A percentile compares a stretch with the other conserved stretches of the same genome.
Conservation (phyloP, 73 alveolate species). For the Strombidium stylifer region DNA sequence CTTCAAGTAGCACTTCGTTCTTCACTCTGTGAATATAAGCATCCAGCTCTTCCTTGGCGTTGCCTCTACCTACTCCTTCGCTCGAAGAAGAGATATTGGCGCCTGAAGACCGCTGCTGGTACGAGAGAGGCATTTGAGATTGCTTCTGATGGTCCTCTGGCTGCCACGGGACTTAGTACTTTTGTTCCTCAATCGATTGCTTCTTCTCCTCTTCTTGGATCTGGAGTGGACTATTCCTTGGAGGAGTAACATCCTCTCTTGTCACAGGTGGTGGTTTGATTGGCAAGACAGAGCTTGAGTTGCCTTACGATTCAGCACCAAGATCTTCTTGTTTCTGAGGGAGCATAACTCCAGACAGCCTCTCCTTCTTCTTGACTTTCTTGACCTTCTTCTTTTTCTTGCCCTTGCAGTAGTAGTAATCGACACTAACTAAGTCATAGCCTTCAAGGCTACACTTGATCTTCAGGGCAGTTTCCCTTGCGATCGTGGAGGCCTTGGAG, state of each 20-base stretch:
- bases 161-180: no score
- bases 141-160: no score
- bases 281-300: not conserved
- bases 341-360: not conserved
- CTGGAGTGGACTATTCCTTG: not conserved
- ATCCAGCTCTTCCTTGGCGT: no score
- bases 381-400: conserved; percentile 56
- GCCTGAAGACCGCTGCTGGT: no score
- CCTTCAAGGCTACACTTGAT: not conserved
- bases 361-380: conserved; percentile 29
- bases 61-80: no score
- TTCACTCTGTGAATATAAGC: no score
- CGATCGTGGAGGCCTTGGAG: no score
- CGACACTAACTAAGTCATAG: conserved; percentile 10
- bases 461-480: not conserved
- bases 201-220: not conserved
- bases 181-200: not conserved
- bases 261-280: not conserved
- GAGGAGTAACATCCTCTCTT: no score
- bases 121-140: no score
- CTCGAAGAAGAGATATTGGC: no score
- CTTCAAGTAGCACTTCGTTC: no score
- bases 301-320: not conserved
- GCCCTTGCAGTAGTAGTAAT: not conserved
- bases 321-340: no score